Conservation (phyloP, 164 flowering plant genomes). For the Aristolochia fimbriata region DNA sequence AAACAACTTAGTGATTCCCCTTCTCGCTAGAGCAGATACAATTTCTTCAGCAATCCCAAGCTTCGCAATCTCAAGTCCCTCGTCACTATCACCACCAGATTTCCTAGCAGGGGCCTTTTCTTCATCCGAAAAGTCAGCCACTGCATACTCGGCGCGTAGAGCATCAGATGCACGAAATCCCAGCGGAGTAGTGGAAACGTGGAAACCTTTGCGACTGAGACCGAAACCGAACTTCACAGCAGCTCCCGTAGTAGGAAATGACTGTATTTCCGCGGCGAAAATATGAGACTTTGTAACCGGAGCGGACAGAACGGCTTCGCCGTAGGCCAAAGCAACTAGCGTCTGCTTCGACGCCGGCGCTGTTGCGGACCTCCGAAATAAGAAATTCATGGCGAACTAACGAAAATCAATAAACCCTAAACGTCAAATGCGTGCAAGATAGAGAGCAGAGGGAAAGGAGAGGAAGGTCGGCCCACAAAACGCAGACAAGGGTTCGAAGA, state of each 20-base stretch:
- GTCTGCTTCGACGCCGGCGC: not conserved
- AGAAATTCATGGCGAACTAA: not conserved
- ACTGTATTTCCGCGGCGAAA: too few relatives aligned
- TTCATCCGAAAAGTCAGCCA: constrained; percentile 34
- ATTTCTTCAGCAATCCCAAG: constrained; percentile 62
- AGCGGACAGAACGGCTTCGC: not conserved
- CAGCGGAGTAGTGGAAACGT: constrained; percentile 18
- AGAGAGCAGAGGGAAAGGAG: not conserved
- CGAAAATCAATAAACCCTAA: not conserved
- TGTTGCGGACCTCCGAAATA: not conserved
- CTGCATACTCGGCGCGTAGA: constrained; percentile 31
- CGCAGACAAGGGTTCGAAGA: not conserved
- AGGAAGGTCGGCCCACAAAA: not conserved
- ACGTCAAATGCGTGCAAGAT: not conserved
- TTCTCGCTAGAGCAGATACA: constrained; percentile 45
- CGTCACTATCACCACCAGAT: constrained; percentile 21
- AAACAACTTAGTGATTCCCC: constrained; percentile 64
- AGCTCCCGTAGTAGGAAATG: not conserved
- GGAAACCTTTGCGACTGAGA: constrained; percentile 25
- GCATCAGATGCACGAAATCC: constrained; percentile 23
- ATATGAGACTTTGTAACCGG: too few relatives aligned
- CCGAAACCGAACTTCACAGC: constrained; percentile 7
- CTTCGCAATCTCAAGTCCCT: constrained; percentile 72
- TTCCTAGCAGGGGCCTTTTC: constrained; percentile 18
- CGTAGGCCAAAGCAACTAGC: not conserved